Percentiles rank a stretch among this genome's conserved stretches.
These are phyloP conservation scores for Suhomyces kilbournensis DNA, from an alignment of 805 yeast species.

Conservation along the genomic window DNA sequence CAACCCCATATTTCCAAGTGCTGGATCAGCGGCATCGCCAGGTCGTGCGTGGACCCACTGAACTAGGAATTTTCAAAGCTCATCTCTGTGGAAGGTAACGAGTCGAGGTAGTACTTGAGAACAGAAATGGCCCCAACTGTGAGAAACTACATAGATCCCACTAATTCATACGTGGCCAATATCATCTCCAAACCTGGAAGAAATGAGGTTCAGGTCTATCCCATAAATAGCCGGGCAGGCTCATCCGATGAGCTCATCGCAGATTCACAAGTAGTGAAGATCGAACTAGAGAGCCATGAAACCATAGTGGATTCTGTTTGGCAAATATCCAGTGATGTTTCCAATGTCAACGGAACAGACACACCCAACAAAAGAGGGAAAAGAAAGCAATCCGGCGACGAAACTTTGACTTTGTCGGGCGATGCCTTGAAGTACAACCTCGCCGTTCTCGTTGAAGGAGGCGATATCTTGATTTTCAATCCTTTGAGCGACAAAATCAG, in stretches of 20 bases:
- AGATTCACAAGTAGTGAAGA: conserved; percentile 22
- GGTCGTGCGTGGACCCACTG: background rate
- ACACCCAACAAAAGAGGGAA: conserved; percentile 21
- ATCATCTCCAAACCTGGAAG: conserved; percentile 43
- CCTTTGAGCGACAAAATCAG: conserved; percentile 40
- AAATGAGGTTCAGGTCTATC: conserved; percentile 45
- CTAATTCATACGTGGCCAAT: conserved; percentile 34
- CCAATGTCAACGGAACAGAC: conserved; percentile 6
- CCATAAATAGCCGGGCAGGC: conserved; percentile 13
- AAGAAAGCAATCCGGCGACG: conserved; percentile 5
- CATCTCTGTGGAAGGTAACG: background rate
- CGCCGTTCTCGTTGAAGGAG: conserved; percentile 31
- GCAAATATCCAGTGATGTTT: conserved; percentile 19
- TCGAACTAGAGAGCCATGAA: conserved; percentile 43
- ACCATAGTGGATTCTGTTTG: conserved; percentile 35
- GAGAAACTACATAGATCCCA: conserved; percentile 21
- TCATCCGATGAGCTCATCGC: conserved; percentile 8
- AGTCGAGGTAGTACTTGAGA: background rate
- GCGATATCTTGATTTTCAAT: conserved; percentile 43
- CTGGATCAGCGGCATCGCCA: background rate
- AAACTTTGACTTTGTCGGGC: background rate
- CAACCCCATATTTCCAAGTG: background rate
- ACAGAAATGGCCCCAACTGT: conserved; percentile 2
- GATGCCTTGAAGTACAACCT: conserved; percentile 15
- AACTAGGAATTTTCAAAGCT: background rate